Evolutionary conservation across 768 basidiomycete species (phyloP).

Genomic region (Russula emetica): DNA sequence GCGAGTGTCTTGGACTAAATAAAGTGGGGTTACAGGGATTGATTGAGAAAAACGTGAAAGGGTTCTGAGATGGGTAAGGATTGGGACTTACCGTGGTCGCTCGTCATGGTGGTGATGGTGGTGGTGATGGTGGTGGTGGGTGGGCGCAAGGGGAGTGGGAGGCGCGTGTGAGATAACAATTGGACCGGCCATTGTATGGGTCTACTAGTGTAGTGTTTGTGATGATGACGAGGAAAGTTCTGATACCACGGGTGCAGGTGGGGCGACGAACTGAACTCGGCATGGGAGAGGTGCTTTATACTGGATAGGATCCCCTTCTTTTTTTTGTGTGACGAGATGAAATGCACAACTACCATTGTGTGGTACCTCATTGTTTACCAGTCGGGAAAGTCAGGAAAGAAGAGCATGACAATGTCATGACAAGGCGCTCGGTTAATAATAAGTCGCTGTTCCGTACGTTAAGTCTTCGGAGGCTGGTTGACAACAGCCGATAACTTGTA

Average conservation of each 20-base stretch:
- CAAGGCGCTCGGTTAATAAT: too few species aligned
- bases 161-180: conserved; percentile 7
- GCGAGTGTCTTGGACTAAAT: conserved; percentile 1
- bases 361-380: not conserved
- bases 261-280: not conserved
- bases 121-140: not conserved
- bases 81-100: conserved; percentile 12
- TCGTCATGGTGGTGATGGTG: conserved; percentile 2
- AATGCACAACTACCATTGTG: not conserved
- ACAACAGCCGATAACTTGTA: too few species aligned
- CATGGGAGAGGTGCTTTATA: not conserved
- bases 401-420: not conserved
- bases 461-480: too few species aligned
- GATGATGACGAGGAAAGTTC: not conserved
- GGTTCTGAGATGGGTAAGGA: not conserved
- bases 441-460: too few species aligned
- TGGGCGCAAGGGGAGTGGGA: not conserved
- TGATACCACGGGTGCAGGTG: not conserved
- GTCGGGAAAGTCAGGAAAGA: not conserved
- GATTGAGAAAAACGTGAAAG: too few species aligned
- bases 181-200: conserved; percentile 22
- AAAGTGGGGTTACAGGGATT: not conserved
- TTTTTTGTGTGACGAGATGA: not conserved
- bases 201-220: too few species aligned
- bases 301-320: not conserved